A percentile compares a stretch with the other conserved stretches of the same genome.
Conservation (phyloP, 345 rosid genomes). For the Populus pruinosa region DNA sequence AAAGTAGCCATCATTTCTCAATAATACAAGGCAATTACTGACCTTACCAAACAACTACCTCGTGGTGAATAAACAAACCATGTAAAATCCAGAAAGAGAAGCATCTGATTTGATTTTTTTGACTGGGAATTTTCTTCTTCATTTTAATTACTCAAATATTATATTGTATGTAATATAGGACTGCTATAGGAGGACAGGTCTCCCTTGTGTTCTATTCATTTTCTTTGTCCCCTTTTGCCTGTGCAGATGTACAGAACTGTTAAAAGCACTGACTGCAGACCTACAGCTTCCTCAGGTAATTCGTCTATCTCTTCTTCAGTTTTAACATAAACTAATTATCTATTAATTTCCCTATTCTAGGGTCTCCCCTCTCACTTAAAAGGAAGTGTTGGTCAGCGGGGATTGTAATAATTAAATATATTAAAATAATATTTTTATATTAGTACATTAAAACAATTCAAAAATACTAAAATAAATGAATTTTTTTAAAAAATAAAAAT, state of each 20-base stretch:
- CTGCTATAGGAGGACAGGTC: neutral
- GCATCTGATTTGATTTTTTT: conserved; percentile 28
- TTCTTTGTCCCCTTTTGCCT: conserved; percentile 18
- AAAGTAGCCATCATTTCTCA: conserved; percentile 64
- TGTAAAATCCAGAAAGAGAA: conserved; percentile 25
- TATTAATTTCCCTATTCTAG: neutral
- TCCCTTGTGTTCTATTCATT: conserved; percentile 18
- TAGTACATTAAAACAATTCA: no score
- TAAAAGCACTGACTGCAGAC: conserved; percentile 47
- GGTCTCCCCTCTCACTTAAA: neutral
- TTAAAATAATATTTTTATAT: no score
- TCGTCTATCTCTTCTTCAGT: neutral
- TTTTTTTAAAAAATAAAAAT: no score
- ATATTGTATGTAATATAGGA: neutral
- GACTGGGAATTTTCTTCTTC: neutral
- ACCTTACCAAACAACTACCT: conserved; percentile 53
- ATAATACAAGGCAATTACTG: conserved; percentile 55
- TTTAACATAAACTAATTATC: neutral
- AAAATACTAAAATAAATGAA: neutral
- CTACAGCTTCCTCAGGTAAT: conserved; percentile 50
- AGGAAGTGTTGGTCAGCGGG: no score
- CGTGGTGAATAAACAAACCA: conserved; percentile 40
- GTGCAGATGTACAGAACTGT: conserved; percentile 63
- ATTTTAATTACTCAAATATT: neutral
- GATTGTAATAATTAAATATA: no score